These are phyloP conservation scores for Clavariopsis aquatica DNA, from an alignment of 495 filamentous ascomycete genomes.

Conservation along the genomic window DNA sequence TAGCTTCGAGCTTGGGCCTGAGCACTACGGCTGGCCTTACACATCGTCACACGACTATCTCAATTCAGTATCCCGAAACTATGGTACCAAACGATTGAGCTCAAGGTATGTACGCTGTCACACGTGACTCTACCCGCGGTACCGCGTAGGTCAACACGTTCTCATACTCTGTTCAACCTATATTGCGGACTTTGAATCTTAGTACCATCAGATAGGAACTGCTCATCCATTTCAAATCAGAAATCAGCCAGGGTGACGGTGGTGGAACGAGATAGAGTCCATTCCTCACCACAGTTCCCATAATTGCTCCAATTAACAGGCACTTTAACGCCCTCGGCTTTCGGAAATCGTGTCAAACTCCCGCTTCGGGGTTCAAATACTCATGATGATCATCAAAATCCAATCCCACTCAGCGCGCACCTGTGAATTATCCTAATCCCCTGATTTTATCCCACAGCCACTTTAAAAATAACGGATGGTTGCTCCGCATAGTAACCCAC, in stretches of 20 bases:
- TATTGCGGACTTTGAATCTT: constrained; percentile 2
- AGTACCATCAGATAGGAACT: background rate
- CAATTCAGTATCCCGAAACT: constrained; percentile 1
- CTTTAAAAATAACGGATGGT: background rate
- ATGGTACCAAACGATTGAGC: background rate
- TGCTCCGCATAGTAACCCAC: background rate
- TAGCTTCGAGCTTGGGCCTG: background rate
- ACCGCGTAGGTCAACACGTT: background rate
- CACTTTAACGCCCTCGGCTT: background rate
- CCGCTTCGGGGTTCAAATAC: constrained; percentile 9
- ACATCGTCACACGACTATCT: constrained; percentile 13
- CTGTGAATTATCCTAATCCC: background rate
- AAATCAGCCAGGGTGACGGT: background rate
- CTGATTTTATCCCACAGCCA: background rate
- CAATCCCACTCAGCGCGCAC: background rate
- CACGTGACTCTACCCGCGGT: background rate
- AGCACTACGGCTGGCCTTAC: background rate
- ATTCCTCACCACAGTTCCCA: background rate
- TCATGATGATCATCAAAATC: constrained; percentile 2
- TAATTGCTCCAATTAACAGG: background rate
- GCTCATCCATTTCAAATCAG: background rate
- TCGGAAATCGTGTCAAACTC: background rate
- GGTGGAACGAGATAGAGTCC: background rate
- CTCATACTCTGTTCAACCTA: background rate
- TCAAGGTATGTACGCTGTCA: background rate